Evolutionary conservation across 1,139 yeast genomes (phyloP).

Genomic region (Debaryomyces subglobosus): DNA sequence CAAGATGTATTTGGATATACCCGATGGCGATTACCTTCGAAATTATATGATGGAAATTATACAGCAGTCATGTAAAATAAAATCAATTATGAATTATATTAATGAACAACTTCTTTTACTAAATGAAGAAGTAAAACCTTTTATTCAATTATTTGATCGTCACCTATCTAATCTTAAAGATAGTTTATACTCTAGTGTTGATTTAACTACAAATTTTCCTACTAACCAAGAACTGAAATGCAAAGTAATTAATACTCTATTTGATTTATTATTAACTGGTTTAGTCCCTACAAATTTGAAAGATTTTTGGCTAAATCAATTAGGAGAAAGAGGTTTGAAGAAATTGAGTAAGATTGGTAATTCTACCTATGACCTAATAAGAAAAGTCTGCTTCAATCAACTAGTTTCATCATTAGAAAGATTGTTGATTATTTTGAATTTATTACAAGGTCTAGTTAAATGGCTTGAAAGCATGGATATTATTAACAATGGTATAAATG

Average conservation of each 20-base stretch:
- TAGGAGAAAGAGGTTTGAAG: slow-evolving; percentile 72
- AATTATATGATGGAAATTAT: slow-evolving; percentile 26
- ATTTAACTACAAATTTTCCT: slow-evolving; percentile 18
- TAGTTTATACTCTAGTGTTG: slow-evolving; percentile 16
- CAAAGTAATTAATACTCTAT: slow-evolving; percentile 29
- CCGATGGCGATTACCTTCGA: slow-evolving; percentile 13
- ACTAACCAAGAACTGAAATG: slow-evolving; percentile 13
- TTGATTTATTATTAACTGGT: slow-evolving; percentile 60
- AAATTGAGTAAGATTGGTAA: slow-evolving; percentile 58
- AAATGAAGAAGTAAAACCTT: slow-evolving; percentile 42
- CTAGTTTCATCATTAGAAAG: slow-evolving; percentile 62
- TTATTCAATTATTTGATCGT: slow-evolving; percentile 42
- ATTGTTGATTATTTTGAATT: slow-evolving; percentile 51
- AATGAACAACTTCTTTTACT: slow-evolving; percentile 41
- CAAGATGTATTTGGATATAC: slow-evolving; percentile 12
- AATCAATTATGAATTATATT: slow-evolving; percentile 34
- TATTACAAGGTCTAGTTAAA: slow-evolving; percentile 47
- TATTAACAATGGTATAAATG: not conserved
- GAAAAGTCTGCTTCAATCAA: slow-evolving; percentile 51
- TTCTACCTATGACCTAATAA: slow-evolving; percentile 49
- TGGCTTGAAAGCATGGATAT: slow-evolving; percentile 31
- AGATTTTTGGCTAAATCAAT: slow-evolving; percentile 50
- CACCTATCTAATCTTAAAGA: slow-evolving; percentile 38
- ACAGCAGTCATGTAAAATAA: slow-evolving; percentile 33
- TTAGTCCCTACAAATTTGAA: slow-evolving; percentile 45